phyloP scores from a whole-genome alignment of 164 flowering plant genomes.

The Umbilicus rupestris region DNA sequence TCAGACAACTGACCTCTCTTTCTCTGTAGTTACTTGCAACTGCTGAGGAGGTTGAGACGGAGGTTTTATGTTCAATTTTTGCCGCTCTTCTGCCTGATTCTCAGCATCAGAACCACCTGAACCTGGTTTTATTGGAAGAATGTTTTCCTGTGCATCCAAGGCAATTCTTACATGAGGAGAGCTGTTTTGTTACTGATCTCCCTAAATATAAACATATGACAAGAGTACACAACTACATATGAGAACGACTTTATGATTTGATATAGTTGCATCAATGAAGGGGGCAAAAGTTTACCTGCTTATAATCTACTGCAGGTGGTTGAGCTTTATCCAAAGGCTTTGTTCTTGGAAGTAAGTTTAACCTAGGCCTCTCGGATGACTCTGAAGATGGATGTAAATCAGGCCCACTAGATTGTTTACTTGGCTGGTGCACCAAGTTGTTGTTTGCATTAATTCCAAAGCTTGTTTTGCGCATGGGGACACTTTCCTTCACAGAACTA shows the following conservation, averaged over 20 bases:
- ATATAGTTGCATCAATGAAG: neutral
- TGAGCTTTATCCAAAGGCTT: slow-evolving; percentile 54
- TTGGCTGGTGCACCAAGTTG: slow-evolving; percentile 21
- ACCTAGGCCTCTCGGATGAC: slow-evolving; percentile 58
- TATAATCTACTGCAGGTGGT: slow-evolving; percentile 24
- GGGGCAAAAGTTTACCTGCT: slow-evolving; percentile 36
- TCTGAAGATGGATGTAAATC: slow-evolving; percentile 23
- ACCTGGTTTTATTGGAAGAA: slow-evolving; percentile 28
- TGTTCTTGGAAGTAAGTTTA: slow-evolving; percentile 69
- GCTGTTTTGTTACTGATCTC: slow-evolving; percentile 8
- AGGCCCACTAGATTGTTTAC: slow-evolving; percentile 24
- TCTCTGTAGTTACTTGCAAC: slow-evolving; percentile 30
- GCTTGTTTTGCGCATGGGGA: slow-evolving; percentile 19
- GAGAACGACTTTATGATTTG: neutral
- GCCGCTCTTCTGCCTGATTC: slow-evolving; percentile 44
- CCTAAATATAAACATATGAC: neutral
- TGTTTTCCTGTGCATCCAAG: slow-evolving; percentile 20
- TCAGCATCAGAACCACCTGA: slow-evolving; percentile 32
- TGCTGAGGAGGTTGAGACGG: slow-evolving; percentile 55
- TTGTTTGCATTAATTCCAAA: slow-evolving; percentile 13
- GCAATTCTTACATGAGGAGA: slow-evolving; percentile 23
- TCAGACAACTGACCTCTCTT: slow-evolving; percentile 43
- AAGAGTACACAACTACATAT: neutral
- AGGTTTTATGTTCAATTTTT: slow-evolving; percentile 72
- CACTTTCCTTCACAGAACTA: slow-evolving; percentile 21